Percentiles rank a stretch among this genome's conserved stretches.
Evolutionary conservation across 2,329 filamentous ascomycete genomes (phyloP).

Genomic region (Clathrospora elynae): DNA sequence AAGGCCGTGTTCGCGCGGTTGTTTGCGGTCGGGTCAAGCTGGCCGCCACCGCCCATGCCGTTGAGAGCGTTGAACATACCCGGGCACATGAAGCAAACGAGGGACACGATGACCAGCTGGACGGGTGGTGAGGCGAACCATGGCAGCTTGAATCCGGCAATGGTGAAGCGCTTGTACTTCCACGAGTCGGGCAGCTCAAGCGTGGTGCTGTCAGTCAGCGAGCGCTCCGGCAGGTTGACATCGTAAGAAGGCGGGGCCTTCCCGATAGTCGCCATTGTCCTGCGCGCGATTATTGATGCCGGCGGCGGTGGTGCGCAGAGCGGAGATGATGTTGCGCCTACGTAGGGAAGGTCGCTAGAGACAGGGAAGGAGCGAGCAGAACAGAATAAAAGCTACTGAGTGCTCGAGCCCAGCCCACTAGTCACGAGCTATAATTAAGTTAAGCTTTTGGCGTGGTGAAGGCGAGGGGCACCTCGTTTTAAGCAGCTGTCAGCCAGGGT

Average conservation of each 20-base stretch:
- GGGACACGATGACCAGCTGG: slow-evolving; percentile 57
- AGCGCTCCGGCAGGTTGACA: slow-evolving; percentile 38
- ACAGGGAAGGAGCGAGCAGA: slow-evolving; percentile 2
- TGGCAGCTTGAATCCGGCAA: slow-evolving; percentile 51
- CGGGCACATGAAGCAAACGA: slow-evolving; percentile 61
- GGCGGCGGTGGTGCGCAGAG: not conserved
- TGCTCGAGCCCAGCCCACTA: slow-evolving; percentile 19
- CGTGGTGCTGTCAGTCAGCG: slow-evolving; percentile 37
- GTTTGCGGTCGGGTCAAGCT: slow-evolving; percentile 58
- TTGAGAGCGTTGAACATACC: slow-evolving; percentile 61
- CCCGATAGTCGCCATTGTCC: slow-evolving; percentile 37
- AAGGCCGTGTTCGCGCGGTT: slow-evolving; percentile 73
- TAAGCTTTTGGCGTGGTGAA: slow-evolving; percentile 19
- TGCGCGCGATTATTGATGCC: not conserved
- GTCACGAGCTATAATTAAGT: slow-evolving; percentile 19
- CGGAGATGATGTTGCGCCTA: not conserved
- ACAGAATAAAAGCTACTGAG: slow-evolving; percentile 16
- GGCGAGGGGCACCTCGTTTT: slow-evolving; percentile 34
- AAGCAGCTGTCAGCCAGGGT: slow-evolving; percentile 35
- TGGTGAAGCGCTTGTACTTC: slow-evolving; percentile 53
- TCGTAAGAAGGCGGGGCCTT: slow-evolving; percentile 31
- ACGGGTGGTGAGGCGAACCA: slow-evolving; percentile 57
- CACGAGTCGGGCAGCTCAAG: slow-evolving; percentile 51
- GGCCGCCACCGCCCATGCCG: slow-evolving; percentile 58
- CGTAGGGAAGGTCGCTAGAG: no score